Conservation (phyloP, 306 rosid genomes). For the Vigna nakashimae region DNA sequence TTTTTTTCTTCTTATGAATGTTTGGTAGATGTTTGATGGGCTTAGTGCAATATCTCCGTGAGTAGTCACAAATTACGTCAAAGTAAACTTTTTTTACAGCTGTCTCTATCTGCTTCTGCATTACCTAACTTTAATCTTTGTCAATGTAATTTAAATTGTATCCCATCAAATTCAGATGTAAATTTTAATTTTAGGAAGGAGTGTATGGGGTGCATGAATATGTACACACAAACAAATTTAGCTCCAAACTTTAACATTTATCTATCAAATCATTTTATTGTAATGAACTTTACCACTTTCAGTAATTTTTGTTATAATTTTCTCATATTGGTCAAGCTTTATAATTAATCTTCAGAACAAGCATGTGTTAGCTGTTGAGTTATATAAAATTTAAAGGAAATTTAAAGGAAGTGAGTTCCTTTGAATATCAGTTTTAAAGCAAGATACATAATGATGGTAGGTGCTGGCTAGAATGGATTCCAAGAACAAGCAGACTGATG, state of each 20-base stretch:
- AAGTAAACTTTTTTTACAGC: neutral
- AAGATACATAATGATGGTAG: constrained; percentile 27
- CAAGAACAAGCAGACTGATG: constrained; percentile 34
- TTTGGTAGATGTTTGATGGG: neutral
- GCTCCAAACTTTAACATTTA: neutral
- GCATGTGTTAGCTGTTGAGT: neutral
- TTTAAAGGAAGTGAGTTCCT: neutral
- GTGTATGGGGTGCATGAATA: neutral
- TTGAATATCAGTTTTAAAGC: constrained; percentile 15
- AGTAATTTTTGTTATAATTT: constrained; percentile 5
- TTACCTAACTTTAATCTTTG: neutral
- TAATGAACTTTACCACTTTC: neutral
- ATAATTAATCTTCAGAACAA: neutral
- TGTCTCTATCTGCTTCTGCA: too few relatives aligned
- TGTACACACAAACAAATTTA: too few relatives aligned
- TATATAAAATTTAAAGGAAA: neutral
- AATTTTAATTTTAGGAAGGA: neutral
- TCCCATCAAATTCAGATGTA: neutral
- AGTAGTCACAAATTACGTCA: neutral
- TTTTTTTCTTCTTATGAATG: neutral
- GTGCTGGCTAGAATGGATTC: constrained; percentile 51
- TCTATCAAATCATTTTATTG: neutral
- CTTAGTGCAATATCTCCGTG: neutral
- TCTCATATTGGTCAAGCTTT: neutral
- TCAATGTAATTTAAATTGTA: neutral